Evolutionary conservation across 805 yeast species (phyloP).

Genomic region (Starmerella stellata): DNA sequence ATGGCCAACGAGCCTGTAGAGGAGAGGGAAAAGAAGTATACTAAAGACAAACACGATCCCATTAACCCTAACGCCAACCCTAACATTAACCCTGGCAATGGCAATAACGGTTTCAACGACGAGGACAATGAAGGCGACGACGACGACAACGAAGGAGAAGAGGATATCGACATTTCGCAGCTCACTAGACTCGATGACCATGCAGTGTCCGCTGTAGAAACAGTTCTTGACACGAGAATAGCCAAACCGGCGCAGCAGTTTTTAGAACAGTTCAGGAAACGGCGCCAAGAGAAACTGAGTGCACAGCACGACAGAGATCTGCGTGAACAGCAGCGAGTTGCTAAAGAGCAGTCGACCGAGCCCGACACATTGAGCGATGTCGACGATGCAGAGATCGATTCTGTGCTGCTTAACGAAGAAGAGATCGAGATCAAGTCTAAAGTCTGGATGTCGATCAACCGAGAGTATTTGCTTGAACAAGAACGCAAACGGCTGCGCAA

Average conservation of each 20-base stretch:
- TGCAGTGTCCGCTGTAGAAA: constrained; percentile 1
- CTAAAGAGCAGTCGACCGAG: constrained; percentile 29
- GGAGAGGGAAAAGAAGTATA: constrained; percentile 1
- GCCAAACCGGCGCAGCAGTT: constrained; percentile 8
- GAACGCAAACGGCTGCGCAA: constrained; percentile 65
- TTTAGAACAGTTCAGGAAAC: constrained; percentile 14
- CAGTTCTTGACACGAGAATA: not conserved
- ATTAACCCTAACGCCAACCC: constrained; percentile 1
- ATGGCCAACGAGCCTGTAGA: constrained; percentile 8
- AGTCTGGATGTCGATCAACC: constrained; percentile 79
- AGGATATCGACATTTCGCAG: constrained; percentile 5
- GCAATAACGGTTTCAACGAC: not conserved
- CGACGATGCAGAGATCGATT: constrained; percentile 64
- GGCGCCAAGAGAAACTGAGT: constrained; percentile 13
- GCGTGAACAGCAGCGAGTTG: constrained; percentile 15
- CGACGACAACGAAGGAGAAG: constrained; percentile 7
- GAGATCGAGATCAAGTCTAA: constrained; percentile 60
- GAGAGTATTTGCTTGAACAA: constrained; percentile 68
- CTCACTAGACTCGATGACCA: constrained; percentile 6
- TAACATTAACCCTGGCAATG: not conserved
- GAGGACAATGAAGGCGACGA: constrained; percentile 2
- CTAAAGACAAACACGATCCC: not conserved
- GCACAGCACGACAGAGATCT: constrained; percentile 22
- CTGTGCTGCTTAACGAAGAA: constrained; percentile 42
- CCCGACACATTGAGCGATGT: constrained; percentile 52